Evolutionary conservation across 495 filamentous ascomycete genomes (phyloP).

Genomic region (Aspergillus homomorphus): DNA sequence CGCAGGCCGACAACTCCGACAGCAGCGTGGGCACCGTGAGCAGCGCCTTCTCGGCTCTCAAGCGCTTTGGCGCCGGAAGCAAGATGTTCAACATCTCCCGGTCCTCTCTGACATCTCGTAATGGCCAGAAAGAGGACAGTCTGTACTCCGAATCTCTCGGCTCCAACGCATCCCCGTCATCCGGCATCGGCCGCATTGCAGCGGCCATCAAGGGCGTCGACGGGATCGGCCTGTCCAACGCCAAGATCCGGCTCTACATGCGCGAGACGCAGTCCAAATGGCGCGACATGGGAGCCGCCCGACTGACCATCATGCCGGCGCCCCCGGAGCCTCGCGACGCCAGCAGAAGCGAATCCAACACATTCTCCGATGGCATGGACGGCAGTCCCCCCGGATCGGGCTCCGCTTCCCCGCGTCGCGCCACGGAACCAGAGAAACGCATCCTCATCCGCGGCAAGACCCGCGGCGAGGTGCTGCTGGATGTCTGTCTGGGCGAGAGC

Average conservation of each 20-base stretch:
- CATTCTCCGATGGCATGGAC: conserved; percentile 17
- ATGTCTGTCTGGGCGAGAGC: conserved; percentile 77
- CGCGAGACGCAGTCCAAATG: conserved; percentile 76
- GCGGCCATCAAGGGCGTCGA: conserved; percentile 50
- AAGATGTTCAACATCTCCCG: conserved; percentile 76
- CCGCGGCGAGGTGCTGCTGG: conserved; percentile 65
- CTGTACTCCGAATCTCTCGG: conserved; percentile 56
- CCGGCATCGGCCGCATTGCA: conserved; percentile 55
- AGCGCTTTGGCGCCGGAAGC: conserved; percentile 60
- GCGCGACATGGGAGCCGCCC: conserved; percentile 84
- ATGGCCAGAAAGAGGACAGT: conserved; percentile 55
- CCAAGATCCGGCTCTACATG: conserved; percentile 78
- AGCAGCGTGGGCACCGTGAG: conserved; percentile 57
- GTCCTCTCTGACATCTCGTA: conserved; percentile 56
- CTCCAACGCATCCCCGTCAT: conserved; percentile 38
- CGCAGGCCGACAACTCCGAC: conserved; percentile 53
- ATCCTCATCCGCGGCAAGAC: conserved; percentile 72
- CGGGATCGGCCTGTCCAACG: conserved; percentile 64
- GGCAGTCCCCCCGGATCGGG: conserved; percentile 34
- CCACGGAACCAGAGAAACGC: conserved; percentile 63
- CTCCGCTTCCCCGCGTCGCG: conserved; percentile 35
- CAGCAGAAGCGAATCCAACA: conserved; percentile 25
- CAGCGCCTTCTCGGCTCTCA: conserved; percentile 69
- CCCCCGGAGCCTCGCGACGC: conserved; percentile 47
- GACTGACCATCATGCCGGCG: conserved; percentile 74